phyloP scores from a whole-genome alignment of 2,329 filamentous ascomycete species.

The Penicillium verrucosum region DNA sequence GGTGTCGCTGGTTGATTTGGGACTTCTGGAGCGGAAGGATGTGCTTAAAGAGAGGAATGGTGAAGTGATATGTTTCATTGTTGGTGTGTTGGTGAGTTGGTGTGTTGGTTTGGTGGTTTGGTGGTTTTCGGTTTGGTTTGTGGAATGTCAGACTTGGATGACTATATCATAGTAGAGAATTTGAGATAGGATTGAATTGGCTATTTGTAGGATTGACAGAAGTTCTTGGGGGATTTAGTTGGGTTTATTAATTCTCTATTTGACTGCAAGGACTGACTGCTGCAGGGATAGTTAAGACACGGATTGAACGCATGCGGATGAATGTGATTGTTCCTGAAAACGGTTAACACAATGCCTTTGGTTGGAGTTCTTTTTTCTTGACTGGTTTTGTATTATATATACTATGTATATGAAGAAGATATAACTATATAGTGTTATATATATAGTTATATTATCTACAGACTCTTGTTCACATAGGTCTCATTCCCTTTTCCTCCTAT shows the following conservation, averaged over 20 bases:
- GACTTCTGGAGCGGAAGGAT: conserved; percentile 26
- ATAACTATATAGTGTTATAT: no score
- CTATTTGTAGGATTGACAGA: not conserved
- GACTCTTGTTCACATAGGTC: not conserved
- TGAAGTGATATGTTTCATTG: conserved; percentile 23
- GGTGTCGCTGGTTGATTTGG: conserved; percentile 18
- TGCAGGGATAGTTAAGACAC: conserved; percentile 26
- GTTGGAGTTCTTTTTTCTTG: no score
- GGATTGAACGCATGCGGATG: conserved; percentile 23
- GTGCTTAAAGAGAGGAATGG: conserved; percentile 33
- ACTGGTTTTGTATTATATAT: no score
- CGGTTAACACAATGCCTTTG: conserved; percentile 5
- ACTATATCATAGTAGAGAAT: not conserved
- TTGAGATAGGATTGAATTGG: not conserved
- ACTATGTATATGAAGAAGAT: no score
- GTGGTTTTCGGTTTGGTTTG: no score
- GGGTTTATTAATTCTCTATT: conserved; percentile 5
- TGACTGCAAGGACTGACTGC: conserved; percentile 20
- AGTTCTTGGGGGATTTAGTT: not conserved
- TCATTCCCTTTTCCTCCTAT: not conserved
- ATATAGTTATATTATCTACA: no score
- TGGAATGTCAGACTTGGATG: conserved; percentile 1
- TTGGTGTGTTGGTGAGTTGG: conserved; percentile 1
- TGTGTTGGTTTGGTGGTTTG: not conserved
- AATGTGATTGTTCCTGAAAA: conserved; percentile 18